phyloP scores from a whole-genome alignment of 2,329 filamentous ascomycete species.

The Fusarium sp. region DNA sequence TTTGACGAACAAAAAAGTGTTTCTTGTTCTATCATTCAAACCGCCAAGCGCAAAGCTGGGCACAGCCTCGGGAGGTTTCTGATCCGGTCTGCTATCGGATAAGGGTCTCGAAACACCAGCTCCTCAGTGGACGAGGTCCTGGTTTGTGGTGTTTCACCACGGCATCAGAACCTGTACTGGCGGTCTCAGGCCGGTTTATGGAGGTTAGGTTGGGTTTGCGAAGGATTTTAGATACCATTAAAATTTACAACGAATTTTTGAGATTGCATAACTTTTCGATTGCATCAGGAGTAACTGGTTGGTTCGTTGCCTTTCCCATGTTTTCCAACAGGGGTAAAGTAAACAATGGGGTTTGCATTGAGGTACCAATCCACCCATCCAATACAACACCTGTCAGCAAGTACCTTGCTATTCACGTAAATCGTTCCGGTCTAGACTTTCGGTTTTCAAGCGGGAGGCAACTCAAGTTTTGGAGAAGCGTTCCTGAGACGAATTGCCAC shows the following conservation, averaged over 20 bases:
- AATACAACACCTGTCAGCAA: constrained; percentile 7
- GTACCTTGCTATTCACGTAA: background rate
- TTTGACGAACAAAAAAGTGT: constrained; percentile 18
- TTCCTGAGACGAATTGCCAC: constrained; percentile 32
- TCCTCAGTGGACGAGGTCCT: constrained; percentile 30
- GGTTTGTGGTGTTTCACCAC: constrained; percentile 37
- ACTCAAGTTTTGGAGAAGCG: background rate
- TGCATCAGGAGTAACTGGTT: background rate
- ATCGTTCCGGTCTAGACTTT: background rate
- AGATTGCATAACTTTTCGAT: constrained; percentile 3
- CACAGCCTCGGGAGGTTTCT: constrained; percentile 12
- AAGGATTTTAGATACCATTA: constrained; percentile 25
- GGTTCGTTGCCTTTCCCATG: background rate
- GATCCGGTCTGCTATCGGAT: constrained; percentile 33
- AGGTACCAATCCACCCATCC: constrained; percentile 11
- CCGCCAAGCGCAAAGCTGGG: constrained; percentile 26
- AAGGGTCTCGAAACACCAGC: constrained; percentile 24
- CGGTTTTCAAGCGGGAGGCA: background rate
- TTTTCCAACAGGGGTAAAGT: constrained; percentile 7
- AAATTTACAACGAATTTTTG: constrained; percentile 14
- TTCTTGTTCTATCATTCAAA: constrained; percentile 23
- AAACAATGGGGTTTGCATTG: constrained; percentile 20
- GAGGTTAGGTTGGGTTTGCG: constrained; percentile 12
- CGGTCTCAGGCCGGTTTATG: constrained; percentile 28
- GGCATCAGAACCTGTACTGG: constrained; percentile 31